Evolutionary conservation across 495 filamentous ascomycete genomes (phyloP).

Genomic region (Neurospora hispaniola): DNA sequence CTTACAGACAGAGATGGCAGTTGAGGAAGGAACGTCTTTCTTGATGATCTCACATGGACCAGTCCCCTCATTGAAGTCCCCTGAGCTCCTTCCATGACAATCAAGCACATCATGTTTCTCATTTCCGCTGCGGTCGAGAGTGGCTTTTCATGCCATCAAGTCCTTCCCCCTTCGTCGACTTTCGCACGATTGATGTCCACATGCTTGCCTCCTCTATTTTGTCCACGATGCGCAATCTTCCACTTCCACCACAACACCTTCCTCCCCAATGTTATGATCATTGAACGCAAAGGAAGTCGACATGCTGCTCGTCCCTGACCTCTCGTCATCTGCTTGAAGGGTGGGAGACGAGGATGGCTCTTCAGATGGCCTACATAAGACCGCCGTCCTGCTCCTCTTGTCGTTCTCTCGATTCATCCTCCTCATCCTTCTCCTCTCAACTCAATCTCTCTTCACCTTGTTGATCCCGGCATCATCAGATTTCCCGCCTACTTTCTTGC

Average conservation of each 20-base stretch:
- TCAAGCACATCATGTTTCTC: background rate
- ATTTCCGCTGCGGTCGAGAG: background rate
- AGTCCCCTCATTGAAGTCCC: background rate
- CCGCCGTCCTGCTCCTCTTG: background rate
- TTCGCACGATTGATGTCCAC: background rate
- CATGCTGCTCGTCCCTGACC: background rate
- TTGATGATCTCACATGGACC: background rate
- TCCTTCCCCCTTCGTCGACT: background rate
- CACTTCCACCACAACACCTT: background rate
- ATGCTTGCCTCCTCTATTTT: background rate
- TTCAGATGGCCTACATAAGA: background rate
- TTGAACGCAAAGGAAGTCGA: background rate
- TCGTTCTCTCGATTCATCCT: background rate
- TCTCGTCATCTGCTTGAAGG: background rate
- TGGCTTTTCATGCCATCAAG: background rate
- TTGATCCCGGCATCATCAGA: background rate
- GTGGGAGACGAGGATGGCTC: background rate
- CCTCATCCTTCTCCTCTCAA: background rate
- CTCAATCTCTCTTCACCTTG: constrained; percentile 1
- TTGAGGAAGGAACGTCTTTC: background rate
- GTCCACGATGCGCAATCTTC: background rate
- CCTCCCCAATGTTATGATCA: background rate
- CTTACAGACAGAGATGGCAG: background rate
- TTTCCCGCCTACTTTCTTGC: background rate
- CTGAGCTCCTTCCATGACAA: background rate